Evolutionary conservation across 2,329 filamentous ascomycete genomes (phyloP), one percentile per base, ranked within the genome.

Genomic region (Monosporascus cannonballus): DNA sequence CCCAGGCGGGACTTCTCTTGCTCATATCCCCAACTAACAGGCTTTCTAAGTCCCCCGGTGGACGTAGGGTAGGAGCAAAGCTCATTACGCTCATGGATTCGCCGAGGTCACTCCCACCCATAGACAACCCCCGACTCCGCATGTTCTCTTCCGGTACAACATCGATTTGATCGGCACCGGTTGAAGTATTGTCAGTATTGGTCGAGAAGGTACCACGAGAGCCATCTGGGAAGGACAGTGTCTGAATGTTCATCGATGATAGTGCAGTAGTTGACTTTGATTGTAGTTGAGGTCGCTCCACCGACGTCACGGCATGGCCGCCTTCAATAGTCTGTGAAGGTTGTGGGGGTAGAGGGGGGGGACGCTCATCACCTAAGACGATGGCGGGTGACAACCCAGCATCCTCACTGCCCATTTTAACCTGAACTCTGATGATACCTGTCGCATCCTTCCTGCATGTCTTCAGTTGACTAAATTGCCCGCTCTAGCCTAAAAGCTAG

Each of bases 221-320:
- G 54, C 82, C 84, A 66, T 90, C 88, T 11, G 83, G 84, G 57
- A 88, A 86, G 1, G 85, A 84, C 48, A 92, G 77, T 0, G 87
- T 89, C 61, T 90, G 87, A 51, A 92, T 86, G 59, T 93, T 91
- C 56, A 91, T 79, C 17, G 90, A 80, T 0, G 90, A 93, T 15
- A 97, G 66, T 9, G 91, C 91, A 1, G 91, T 96, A 3, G 92
- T 96, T 47, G 93, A 84, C 54, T 83, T 84, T 2, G 87, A 84
- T 57, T 74, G 76, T 51, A 76, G 64, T 2, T 62, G 61, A 38
- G 69, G 71, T 57, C 70, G 70, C 60, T 71, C 69, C 52, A 59
- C 49, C 50, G 51, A 8, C 18, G 42, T 27, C 45, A 50, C 39
- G 41, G 51, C 47, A 41, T 68, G 60, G 44, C 65, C 56, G 50